Conservation (phyloP, 768 basidiomycete genomes). For the Mycena indigotica region DNA sequence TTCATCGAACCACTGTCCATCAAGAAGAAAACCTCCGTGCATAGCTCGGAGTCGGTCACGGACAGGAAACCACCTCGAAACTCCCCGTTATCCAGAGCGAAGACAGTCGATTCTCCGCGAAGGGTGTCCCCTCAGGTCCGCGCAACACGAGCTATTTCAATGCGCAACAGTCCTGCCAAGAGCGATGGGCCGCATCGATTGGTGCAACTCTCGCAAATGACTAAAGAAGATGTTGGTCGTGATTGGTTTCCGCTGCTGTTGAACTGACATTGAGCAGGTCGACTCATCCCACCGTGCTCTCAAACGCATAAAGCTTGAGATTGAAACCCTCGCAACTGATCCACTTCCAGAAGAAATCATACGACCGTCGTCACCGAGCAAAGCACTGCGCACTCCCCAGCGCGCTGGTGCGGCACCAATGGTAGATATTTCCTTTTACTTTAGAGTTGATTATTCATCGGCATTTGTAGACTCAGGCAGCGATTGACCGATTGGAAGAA, state of each 20-base stretch:
- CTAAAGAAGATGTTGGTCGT: conserved; percentile 65
- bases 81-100: conserved; percentile 54
- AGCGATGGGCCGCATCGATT: conserved; percentile 46
- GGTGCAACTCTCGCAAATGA: conserved; percentile 51
- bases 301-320: conserved; percentile 75
- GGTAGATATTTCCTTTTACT: conserved; percentile 33
- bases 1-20: conserved; percentile 79
- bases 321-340: conserved; percentile 46
- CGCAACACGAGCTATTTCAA: conserved; percentile 37
- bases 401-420: conserved; percentile 39
- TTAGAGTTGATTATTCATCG: conserved; percentile 1
- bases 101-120: conserved; percentile 51
- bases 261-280: conserved; percentile 47
- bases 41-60: conserved; percentile 40
- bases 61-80: conserved; percentile 44
- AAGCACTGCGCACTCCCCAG: conserved; percentile 52
- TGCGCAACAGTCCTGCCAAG: conserved; percentile 29
- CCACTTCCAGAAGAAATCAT: conserved; percentile 38
- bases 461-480: conserved; percentile 63
- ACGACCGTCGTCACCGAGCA: conserved; percentile 61
- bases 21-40: conserved; percentile 78
- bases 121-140: conserved; percentile 57
- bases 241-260: neutral
- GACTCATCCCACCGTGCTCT: conserved; percentile 69
- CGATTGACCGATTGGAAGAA: conserved; percentile 79